Evolutionary conservation across 164 flowering plant genomes (phyloP).

Genomic region (Akebia trifoliata): DNA sequence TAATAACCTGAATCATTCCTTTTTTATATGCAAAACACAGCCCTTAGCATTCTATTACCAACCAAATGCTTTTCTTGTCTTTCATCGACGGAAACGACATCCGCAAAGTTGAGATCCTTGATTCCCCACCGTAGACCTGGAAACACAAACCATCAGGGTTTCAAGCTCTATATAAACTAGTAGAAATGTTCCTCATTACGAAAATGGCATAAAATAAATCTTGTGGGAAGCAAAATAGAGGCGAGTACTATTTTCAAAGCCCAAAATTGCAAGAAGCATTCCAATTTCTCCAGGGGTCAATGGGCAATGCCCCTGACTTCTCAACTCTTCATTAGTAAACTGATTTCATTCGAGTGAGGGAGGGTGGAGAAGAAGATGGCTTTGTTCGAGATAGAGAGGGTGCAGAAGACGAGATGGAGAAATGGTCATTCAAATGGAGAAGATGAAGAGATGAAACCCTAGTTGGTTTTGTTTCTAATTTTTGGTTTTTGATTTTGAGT

Average conservation of each 20-base stretch:
- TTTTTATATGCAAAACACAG: no score
- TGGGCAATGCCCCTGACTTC: conserved; percentile 93
- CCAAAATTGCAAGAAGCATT: conserved; percentile 80
- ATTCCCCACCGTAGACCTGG: conserved; percentile 98
- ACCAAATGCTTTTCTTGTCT: conserved; percentile 91
- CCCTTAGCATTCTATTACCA: no score
- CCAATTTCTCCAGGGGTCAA: conserved; percentile 99
- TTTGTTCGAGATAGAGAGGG: no score
- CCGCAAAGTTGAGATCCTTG: conserved; percentile 69
- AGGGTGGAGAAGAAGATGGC: no score
- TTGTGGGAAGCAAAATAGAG: conserved; percentile 98
- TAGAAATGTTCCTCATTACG: not conserved
- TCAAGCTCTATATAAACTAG: not conserved
- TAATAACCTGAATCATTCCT: no score
- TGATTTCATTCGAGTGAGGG: no score
- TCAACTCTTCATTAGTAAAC: conserved; percentile 89
- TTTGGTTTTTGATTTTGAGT: no score
- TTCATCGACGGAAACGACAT: conserved; percentile 81
- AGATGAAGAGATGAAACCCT: no score
- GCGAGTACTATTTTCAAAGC: conserved; percentile 84
- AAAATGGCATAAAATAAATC: no score
- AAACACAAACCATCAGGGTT: not conserved
- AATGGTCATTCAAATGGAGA: no score
- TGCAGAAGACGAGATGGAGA: no score
- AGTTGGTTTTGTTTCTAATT: no score